Percentiles rank a stretch among this genome's conserved stretches.
Evolutionary conservation across 257 asterid species (phyloP).

Genomic region (Paulownia fortunei): DNA sequence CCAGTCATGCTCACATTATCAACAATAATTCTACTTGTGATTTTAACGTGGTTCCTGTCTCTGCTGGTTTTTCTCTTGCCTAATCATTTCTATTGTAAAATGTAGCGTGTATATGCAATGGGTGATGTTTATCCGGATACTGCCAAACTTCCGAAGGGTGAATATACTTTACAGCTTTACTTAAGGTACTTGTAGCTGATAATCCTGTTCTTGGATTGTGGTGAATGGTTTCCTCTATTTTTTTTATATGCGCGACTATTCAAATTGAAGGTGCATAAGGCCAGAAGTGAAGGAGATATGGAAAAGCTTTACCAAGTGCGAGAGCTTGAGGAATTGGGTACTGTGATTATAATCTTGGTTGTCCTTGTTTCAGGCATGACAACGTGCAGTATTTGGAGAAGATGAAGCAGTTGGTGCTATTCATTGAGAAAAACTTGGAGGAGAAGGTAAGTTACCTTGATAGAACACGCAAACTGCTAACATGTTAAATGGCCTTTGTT

Average conservation of each 20-base stretch:
- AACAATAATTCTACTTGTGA: not conserved
- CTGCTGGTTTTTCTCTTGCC: slow-evolving; percentile 25
- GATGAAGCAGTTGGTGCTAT: slow-evolving; percentile 89
- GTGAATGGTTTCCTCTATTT: not conserved
- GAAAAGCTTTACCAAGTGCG: slow-evolving; percentile 18
- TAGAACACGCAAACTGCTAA: not conserved
- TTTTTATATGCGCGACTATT: not conserved
- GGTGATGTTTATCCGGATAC: slow-evolving; percentile 94
- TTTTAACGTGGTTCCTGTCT: slow-evolving; percentile 2
- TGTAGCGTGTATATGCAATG: slow-evolving; percentile 85
- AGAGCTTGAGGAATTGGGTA: slow-evolving; percentile 29
- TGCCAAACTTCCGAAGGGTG: slow-evolving; percentile 94
- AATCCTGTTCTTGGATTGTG: slow-evolving; percentile 31
- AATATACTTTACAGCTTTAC: slow-evolving; percentile 80
- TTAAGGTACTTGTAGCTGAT: slow-evolving; percentile 57
- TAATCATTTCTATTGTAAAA: slow-evolving; percentile 32
- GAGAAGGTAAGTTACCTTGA: slow-evolving; percentile 66
- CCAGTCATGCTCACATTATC: slow-evolving; percentile 4
- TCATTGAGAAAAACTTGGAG: slow-evolving; percentile 85
- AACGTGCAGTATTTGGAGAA: slow-evolving; percentile 91
- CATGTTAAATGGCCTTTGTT: slow-evolving; percentile 20
- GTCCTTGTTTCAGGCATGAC: slow-evolving; percentile 79
- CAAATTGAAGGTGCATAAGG: slow-evolving; percentile 13
- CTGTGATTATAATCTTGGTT: slow-evolving; percentile 24
- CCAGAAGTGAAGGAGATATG: slow-evolving; percentile 19